Evolutionary conservation across 73 alveolate species (phyloP).

Genomic region (Tetrahymena malaccensis): DNA sequence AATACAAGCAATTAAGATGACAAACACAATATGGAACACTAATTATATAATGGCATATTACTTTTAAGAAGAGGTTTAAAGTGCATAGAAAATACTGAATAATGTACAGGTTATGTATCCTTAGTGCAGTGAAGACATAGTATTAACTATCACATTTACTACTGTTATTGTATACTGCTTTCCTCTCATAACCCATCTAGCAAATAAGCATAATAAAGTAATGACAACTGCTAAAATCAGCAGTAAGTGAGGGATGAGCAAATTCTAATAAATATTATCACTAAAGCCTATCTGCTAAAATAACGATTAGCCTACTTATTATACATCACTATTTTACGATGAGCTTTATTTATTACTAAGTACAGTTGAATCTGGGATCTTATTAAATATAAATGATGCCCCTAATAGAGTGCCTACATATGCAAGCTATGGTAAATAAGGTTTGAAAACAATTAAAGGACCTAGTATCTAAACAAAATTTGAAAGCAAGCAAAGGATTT

Average conservation of each 20-base stretch:
- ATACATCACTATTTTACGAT: neutral
- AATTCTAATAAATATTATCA: neutral
- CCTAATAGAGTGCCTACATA: neutral
- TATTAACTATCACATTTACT: neutral
- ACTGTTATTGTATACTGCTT: neutral
- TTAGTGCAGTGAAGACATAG: neutral
- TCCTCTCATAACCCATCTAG: neutral
- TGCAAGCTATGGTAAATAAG: neutral
- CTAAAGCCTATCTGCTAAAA: neutral
- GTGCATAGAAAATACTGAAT: neutral
- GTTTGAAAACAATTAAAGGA: neutral
- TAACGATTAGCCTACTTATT: neutral
- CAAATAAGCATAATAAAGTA: neutral
- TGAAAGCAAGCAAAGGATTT: neutral
- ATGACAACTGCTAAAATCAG: neutral
- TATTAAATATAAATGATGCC: neutral
- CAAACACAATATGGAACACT: neutral
- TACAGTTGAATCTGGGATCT: neutral
- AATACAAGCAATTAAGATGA: neutral
- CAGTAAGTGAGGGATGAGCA: neutral
- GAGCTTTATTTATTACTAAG: neutral
- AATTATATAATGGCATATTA: neutral
- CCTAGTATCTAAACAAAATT: neutral
- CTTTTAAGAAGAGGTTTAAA: neutral
- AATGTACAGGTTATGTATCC: neutral